Base-by-base conservation (phyloP, 257 asterid species). In the Fraxinus cuspidata region DNA sequence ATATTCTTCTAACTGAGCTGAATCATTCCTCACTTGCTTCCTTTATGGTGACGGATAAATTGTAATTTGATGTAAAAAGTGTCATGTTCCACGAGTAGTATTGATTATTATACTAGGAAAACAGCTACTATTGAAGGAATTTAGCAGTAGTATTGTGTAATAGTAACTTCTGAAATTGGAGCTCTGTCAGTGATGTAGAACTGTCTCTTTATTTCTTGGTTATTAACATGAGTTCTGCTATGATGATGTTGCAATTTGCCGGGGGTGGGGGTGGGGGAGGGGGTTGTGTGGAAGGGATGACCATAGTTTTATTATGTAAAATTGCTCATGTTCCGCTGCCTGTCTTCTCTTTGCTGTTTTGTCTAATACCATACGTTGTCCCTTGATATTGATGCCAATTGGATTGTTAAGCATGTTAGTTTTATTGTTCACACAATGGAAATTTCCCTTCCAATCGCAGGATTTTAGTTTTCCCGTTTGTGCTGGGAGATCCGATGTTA, bases 1-100 rank as follows among this genome's bases (percentile, higher is more conserved):
- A 72, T 27, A 53, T 28, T 25, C 19, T 60, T 58, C 51, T 60
- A 68, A 21, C 44, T 60, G 32, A 27, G 40, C 63, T 40, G 44
- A 56, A 28, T 27, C 71, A 6, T 80, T 75, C 18, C 73, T 49
- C 35, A 4, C 34, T 10, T 49, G 74, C 70, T 79, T 34, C 27
- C 34, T 47, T 49, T 70, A 71, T 10, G 63, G 69, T 79, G 75
- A 49, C 72, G 40, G 58, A 75, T 23, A n/a, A 35, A 18, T 78
- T 70, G 12, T 18, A n/a, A 23, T 9, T 60, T 21, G 68, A 42
- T 75, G 77, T 71, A 21, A 53, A 19, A 70, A 60, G 29, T 60
- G 37, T 29, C 16, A 34, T 7, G 21, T 35, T 18, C 60, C 67
- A 2, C 12, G 25, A 27, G 8, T 79, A 21, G 23, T 69, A 34